Base-by-base conservation (phyloP, 2,329 filamentous ascomycete species). In the Alternaria panax region DNA sequence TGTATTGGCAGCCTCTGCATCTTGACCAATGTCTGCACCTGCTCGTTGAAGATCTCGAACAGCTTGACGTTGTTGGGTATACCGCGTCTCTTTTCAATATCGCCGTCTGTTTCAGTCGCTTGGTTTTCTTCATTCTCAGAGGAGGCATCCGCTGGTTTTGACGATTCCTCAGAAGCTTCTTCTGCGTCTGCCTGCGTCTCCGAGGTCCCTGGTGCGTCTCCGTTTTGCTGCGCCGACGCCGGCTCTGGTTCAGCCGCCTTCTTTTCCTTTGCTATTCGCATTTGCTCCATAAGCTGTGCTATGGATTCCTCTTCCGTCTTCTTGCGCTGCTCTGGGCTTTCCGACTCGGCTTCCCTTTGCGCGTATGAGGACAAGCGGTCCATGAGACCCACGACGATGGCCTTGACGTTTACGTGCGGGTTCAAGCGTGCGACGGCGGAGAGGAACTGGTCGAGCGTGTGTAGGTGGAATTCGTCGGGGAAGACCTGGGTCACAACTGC, bases 341-440 rank as follows among this genome's bases (percentile, higher is more conserved):
- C 89, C 24, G 87, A 86, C 66, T 92, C 87, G 4, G 92, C 87
- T 78, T 98, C 94, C 57, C 93, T 87, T 70, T 95, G 90, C n/a
- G 95, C 94, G 78, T 97, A 99, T 55, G 93, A 90, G 7, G 95
- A 97, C 28, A 99, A 81, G 38, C 95, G 88, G 75, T 99, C 94
- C 96, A 99, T 99, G 60, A 99, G 84, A 25, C 94, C 95, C 74
- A 98, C 97, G 9, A 99, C 94, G 58, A 99, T 99, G 46, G 92
- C 91, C 81, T 99, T 99, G 80, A 99, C 89, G 69, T 99, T 97
- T 72, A 99, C 95, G 73, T 98, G 92, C 0, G 94, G 95, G 72
- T 99, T 97, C 36, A 99, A 84, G 58, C 94, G 86, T 14, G 94
- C 92, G 32, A 97, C 96, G 7, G 95, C 95, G 8, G 91, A 95